Evolutionary conservation across 2,329 filamentous ascomycete genomes (phyloP), one percentile per base, ranked within the genome.

Genomic region (Westerdykella ornata): DNA sequence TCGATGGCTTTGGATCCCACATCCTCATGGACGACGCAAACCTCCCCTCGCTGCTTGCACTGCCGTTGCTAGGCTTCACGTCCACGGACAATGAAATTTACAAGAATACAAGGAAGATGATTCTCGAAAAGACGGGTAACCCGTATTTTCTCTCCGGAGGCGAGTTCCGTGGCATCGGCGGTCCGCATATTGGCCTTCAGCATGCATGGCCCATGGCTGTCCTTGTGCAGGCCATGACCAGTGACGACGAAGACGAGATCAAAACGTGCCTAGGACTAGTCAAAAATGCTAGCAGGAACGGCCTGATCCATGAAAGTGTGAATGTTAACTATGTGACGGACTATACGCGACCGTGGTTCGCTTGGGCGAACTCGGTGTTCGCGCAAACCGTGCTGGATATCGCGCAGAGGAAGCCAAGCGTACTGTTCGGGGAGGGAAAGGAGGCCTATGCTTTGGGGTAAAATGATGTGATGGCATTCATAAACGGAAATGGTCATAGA

Each of bases 181-280:
- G 88, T 2, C 80, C 80, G 22, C 80, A 83, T 51, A 84, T 96
- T 51, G 92, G 92, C 0, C 70, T 94, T n/a, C 72, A 78, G 54
- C 86, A 95, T 52, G 92, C 90, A 6, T 98, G 92, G 92, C 92
- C 92, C 0, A 97, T 98, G 88, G 92, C 86, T 62, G 71, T 96
- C 47, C 74, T 98, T 7, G 78, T 96, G 15, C 89, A 96, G 66
- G 88, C 87, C 2, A 88, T 92, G 76, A 98, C 92, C 0, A 84
- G 82, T 5, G 77, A 90, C 38, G 75, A 89, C 43, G 89, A 95
- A 46, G 72, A 75, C 0, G 92, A 98, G 69, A 97, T 98, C 49
- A 71, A 68, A 45, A 74, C 78, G 37, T 85, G 84, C 47, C 66
- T 98, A 18, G 71, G 80, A 6, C 65, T 83, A 22, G 92, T 98